These are phyloP conservation scores for Pythium aquatile DNA, from an alignment of 352 stramenopile genomes.

Conservation along the genomic window DNA sequence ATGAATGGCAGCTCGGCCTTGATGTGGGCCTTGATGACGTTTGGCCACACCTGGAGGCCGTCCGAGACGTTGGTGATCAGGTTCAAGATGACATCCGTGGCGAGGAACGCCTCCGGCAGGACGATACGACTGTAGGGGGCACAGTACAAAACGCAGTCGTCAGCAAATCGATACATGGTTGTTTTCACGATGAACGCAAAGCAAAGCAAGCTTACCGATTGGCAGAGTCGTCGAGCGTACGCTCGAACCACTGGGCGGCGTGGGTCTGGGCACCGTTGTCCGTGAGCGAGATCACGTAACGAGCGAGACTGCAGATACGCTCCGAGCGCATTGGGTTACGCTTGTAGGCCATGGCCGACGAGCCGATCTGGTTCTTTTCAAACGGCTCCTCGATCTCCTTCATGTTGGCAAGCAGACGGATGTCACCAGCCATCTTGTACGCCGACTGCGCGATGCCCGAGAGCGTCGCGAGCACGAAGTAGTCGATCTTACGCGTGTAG, in stretches of 20 bases:
- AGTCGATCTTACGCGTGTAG: constrained; percentile 99
- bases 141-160: constrained; percentile 1
- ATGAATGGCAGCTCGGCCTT: constrained; percentile 99
- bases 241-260: constrained; percentile 98
- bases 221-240: constrained; percentile 98
- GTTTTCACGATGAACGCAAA: background rate
- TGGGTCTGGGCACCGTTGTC: constrained; percentile 96
- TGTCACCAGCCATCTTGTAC: constrained; percentile 99
- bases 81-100: constrained; percentile 97
- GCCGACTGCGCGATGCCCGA: constrained; percentile 96
- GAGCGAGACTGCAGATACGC: constrained; percentile 95
- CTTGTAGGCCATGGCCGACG: constrained; percentile 99
- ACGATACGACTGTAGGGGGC: constrained; percentile 86
- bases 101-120: constrained; percentile 97
- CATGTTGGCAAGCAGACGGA: constrained; percentile 98
- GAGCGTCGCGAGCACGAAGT: constrained; percentile 94
- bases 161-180: background rate
- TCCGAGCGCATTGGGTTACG: constrained; percentile 99
- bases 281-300: constrained; percentile 98
- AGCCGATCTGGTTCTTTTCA: constrained; percentile 95
- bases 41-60: constrained; percentile 95
- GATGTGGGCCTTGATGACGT: constrained; percentile 96
- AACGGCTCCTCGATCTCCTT: constrained; percentile 98
- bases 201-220: constrained; percentile 76
- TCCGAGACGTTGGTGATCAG: constrained; percentile 97